Evolutionary conservation across 2,329 filamentous ascomycete genomes (phyloP).

Genomic region (Tolypocladium inflatum): DNA sequence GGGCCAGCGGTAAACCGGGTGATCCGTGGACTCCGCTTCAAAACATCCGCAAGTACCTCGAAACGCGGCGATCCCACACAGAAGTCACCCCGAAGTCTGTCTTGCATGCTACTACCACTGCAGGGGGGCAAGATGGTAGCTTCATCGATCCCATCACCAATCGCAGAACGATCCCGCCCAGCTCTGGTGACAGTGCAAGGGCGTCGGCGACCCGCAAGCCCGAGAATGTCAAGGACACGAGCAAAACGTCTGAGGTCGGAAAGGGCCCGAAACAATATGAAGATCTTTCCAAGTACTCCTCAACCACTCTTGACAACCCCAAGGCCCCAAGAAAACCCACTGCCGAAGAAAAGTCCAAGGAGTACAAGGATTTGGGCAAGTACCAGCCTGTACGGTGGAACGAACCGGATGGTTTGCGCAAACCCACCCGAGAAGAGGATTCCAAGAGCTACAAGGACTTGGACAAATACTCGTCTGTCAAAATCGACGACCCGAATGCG

Average conservation of each 20-base stretch:
- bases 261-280: not conserved
- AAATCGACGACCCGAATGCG: conserved; percentile 13
- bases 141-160: conserved; percentile 51
- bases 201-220: not conserved
- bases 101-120: conserved; percentile 13
- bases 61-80: conserved; percentile 9
- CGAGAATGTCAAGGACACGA: not conserved
- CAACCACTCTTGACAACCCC: conserved; percentile 18
- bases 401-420: conserved; percentile 14
- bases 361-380: conserved; percentile 24
- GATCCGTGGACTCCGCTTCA: conserved; percentile 21
- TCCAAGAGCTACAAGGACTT: conserved; percentile 25
- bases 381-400: conserved; percentile 15
- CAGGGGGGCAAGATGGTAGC: conserved; percentile 6
- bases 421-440: conserved; percentile 16
- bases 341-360: conserved; percentile 18
- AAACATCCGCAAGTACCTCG: conserved; percentile 23
- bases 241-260: not conserved
- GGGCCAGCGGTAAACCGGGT: conserved; percentile 9
- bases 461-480: conserved; percentile 16
- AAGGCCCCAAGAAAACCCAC: conserved; percentile 13
- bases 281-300: conserved; percentile 24
- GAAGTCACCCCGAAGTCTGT: conserved; percentile 11
- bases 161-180: conserved; percentile 22
- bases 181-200: not conserved